phyloP scores from a whole-genome alignment of 2,329 filamentous ascomycete species.

The Fusarium acutatum region DNA sequence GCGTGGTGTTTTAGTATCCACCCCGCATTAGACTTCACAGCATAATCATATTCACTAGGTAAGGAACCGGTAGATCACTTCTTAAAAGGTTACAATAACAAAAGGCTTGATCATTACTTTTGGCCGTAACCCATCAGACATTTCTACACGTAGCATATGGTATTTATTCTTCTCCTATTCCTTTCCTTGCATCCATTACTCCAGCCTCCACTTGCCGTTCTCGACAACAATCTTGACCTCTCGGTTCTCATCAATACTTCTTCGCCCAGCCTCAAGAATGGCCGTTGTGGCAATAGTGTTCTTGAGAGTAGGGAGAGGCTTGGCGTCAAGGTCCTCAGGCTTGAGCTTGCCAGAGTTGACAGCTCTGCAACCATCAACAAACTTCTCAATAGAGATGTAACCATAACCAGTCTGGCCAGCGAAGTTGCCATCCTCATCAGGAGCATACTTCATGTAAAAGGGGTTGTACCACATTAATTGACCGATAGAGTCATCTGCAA shows the following conservation, averaged over 20 bases:
- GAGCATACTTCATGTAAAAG: constrained; percentile 94
- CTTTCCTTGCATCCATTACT: constrained; percentile 43
- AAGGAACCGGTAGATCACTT: neutral
- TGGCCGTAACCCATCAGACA: constrained; percentile 21
- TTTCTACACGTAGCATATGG: constrained; percentile 6
- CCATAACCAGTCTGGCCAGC: constrained; percentile 90
- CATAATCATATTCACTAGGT: neutral
- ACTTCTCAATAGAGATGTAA: constrained; percentile 95
- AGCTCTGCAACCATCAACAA: constrained; percentile 84
- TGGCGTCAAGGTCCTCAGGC: constrained; percentile 79
- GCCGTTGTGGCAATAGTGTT: constrained; percentile 94
- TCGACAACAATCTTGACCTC: constrained; percentile 77
- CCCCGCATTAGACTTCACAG: constrained; percentile 10
- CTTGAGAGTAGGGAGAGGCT: constrained; percentile 82
- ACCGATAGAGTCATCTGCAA: constrained; percentile 79
- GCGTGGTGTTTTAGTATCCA: constrained; percentile 18
- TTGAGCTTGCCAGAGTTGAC: constrained; percentile 79
- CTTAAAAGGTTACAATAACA: neutral
- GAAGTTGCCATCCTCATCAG: constrained; percentile 95
- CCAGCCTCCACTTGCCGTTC: constrained; percentile 73
- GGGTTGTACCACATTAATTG: constrained; percentile 89
- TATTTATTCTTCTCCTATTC: constrained; percentile 6
- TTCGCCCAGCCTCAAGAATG: constrained; percentile 86
- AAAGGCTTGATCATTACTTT: constrained; percentile 25
- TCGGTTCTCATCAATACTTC: constrained; percentile 83